phyloP scores from a whole-genome alignment of 2,329 filamentous ascomycete species.

The Phoma sp. region DNA sequence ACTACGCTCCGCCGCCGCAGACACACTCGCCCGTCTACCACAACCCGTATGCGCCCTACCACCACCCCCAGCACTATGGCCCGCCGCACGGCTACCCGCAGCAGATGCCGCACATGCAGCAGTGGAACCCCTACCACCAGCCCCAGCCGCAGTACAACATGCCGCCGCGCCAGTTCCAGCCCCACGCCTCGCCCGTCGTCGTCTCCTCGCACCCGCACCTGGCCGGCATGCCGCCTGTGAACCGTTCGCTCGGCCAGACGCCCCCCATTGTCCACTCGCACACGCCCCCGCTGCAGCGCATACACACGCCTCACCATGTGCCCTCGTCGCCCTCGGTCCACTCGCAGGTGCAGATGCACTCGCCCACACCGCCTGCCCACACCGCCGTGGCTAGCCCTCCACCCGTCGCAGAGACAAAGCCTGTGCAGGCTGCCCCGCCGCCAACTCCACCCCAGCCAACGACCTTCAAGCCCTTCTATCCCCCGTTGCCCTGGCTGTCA shows the following conservation, averaged over 20 bases:
- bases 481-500: constrained; percentile 67
- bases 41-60: constrained; percentile 49
- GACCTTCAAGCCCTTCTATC: constrained; percentile 56
- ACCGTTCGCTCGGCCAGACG: constrained; percentile 47
- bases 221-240: constrained; percentile 58
- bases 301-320: constrained; percentile 39
- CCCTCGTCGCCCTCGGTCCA: constrained; percentile 48
- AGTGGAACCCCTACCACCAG: constrained; percentile 52
- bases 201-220: constrained; percentile 55
- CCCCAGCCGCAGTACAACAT: constrained; percentile 47
- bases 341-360: constrained; percentile 42
- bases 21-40: constrained; percentile 48
- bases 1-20: constrained; percentile 46
- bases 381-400: constrained; percentile 18
- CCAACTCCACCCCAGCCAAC: constrained; percentile 30
- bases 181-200: constrained; percentile 54
- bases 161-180: constrained; percentile 49
- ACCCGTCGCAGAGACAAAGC: constrained; percentile 24
- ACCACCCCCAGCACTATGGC: constrained; percentile 50
- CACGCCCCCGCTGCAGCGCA: constrained; percentile 44
- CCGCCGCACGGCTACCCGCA: constrained; percentile 45
- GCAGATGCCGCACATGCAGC: constrained; percentile 49
- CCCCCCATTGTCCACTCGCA: constrained; percentile 48
- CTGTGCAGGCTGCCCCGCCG: constrained; percentile 23
- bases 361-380: constrained; percentile 42